These are phyloP conservation scores for Noccaea bulbosa DNA, from an alignment of 345 rosid genomes.

Conservation along the genomic window DNA sequence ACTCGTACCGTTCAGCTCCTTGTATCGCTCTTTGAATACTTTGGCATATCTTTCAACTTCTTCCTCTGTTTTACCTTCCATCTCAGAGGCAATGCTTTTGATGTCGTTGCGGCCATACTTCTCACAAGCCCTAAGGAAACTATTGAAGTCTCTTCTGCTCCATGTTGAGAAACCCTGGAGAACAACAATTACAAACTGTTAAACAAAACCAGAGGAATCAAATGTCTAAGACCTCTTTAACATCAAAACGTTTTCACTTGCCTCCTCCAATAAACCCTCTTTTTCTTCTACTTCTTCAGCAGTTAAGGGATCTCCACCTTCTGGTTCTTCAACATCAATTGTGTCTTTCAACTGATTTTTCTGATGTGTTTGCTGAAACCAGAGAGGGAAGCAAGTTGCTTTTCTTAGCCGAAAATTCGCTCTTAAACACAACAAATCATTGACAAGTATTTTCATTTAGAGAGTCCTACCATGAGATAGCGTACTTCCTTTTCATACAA, in stretches of 20 bases:
- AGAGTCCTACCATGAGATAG: conserved; percentile 80
- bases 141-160: conserved; percentile 96
- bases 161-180: conserved; percentile 96
- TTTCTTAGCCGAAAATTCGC: not conserved
- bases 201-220: conserved; percentile 18
- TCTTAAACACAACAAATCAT: conserved; percentile 7
- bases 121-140: conserved; percentile 94
- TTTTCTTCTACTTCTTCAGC: conserved; percentile 97
- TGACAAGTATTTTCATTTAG: conserved; percentile 11
- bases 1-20: conserved; percentile 82
- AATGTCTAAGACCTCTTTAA: conserved; percentile 4
- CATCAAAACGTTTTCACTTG: conserved; percentile 39
- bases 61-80: conserved; percentile 95
- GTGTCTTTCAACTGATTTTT: conserved; percentile 94
- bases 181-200: conserved; percentile 23
- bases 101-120: conserved; percentile 97
- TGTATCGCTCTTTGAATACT: conserved; percentile 88
- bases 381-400: conserved; percentile 14
- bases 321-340: conserved; percentile 96
- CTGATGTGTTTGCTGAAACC: conserved; percentile 91
- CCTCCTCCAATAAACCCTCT: conserved; percentile 90
- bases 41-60: conserved; percentile 95
- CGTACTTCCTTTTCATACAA: conserved; percentile 99
- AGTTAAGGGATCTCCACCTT: conserved; percentile 94
- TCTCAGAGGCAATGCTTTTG: conserved; percentile 82